Conservation (phyloP, 75 land plant genomes). For the Sequoia sempervirens region DNA sequence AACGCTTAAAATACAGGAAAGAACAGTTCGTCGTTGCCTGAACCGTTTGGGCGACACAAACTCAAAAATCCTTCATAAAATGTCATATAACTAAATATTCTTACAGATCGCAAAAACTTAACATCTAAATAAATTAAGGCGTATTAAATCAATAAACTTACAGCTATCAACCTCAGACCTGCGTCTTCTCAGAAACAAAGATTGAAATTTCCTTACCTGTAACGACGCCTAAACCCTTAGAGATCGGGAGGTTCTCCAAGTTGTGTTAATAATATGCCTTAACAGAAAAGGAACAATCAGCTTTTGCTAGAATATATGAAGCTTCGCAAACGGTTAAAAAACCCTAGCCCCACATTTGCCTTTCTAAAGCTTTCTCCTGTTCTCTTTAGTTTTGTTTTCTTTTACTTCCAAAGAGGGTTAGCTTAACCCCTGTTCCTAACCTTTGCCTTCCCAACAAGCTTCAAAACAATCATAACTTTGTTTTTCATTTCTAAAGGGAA, state of each 20-base stretch:
- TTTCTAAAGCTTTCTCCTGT: background rate
- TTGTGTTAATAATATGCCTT: background rate
- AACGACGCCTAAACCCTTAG: background rate
- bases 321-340: background rate
- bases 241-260: background rate
- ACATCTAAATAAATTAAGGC: background rate
- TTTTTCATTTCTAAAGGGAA: no score
- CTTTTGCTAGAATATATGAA: background rate
- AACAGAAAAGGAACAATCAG: no score
- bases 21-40: background rate
- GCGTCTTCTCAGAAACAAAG: background rate
- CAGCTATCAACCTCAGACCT: background rate
- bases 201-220: background rate
- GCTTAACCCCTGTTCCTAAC: background rate
- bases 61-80: background rate
- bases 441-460: background rate
- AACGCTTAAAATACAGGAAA: background rate
- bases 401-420: background rate
- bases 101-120: background rate
- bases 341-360: background rate
- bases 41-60: no score
- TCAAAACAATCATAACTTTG: no score
- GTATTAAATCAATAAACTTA: background rate
- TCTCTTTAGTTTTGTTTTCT: background rate
- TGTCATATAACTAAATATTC: background rate